Base-by-base conservation (phyloP, 768 basidiomycete species). In the Termitomyces sp. region DNA sequence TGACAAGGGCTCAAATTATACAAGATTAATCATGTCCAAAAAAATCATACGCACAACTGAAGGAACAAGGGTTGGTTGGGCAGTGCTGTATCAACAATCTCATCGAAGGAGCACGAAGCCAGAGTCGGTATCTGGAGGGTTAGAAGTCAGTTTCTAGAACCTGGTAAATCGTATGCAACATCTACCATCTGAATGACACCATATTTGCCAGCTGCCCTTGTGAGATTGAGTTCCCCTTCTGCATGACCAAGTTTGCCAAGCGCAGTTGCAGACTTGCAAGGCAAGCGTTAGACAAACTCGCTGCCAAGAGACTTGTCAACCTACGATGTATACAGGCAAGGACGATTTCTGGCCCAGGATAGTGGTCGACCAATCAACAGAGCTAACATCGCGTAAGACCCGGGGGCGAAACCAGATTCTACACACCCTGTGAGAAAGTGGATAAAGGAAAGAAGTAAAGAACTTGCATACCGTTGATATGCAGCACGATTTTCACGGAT, bases 51-150 rank as follows among this genome's bases (percentile, higher is more conserved):
- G 42, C 22, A 44, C 42, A 44, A 2, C 4, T 46, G 45, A 46
- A 46, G 45, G 26, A 24, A 46, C 7, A 46, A 26, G 15, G 45
- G 24, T 22, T 46, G 45, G 2, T 16, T 15, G 24, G 45, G 45
- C 45, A 46, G 45, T 4, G 45, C 24, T 12, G 45, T 7, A 26
- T 46, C 45, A 8, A 46, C 45, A 26, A 46, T 46, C 15, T 46
- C 45, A 46, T 46, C 26, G 16, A 46, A 46, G 24, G 92, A 90
- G 70, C 93, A 98, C 0, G 92, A 94, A 0, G 95, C 92, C 36
- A 98, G 77, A 0, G 95, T 98, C 3, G 95, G 92, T 51, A 98
- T 94, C 94, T 46, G 44, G 45, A 49, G n/a, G 33, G 15, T 20
- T 54, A 29, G 5, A 26, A 24, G 45, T 28, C 20, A 24, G 15